A percentile compares a stretch with the other conserved stretches of the same genome.
phyloP scores from a whole-genome alignment of 140 eudicot species.

The Erigeron philadelphicus region DNA sequence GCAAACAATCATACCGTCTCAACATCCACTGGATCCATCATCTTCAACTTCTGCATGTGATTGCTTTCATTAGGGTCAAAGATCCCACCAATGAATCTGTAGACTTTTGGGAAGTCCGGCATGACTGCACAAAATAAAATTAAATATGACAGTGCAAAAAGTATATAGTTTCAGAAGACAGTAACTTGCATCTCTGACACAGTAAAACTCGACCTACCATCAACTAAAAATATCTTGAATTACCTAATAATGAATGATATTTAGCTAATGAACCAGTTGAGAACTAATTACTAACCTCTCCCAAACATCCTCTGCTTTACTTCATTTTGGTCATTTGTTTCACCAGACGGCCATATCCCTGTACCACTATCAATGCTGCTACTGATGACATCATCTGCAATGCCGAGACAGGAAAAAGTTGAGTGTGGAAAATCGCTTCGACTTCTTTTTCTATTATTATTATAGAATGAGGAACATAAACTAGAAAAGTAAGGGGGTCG shows the following conservation, averaged over 20 bases:
- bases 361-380: slow-evolving; percentile 62
- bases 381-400: slow-evolving; percentile 50
- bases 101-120: slow-evolving; percentile 74
- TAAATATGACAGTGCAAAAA: background rate
- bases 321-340: slow-evolving; percentile 39
- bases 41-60: slow-evolving; percentile 51
- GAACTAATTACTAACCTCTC: slow-evolving; percentile 24
- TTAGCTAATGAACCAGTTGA: background rate
- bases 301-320: slow-evolving; percentile 13
- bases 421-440: background rate
- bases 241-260: background rate
- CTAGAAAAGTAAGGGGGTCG: background rate
- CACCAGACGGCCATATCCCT: slow-evolving; percentile 39
- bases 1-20: slow-evolving; percentile 45
- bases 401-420: background rate
- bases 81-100: slow-evolving; percentile 62
- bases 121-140: slow-evolving; percentile 37
- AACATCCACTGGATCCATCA: slow-evolving; percentile 60
- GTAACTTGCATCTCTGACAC: background rate
- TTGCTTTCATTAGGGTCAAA: slow-evolving; percentile 57
- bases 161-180: background rate
- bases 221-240: background rate
- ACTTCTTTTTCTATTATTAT: background rate
- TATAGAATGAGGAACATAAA: background rate
- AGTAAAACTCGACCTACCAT: background rate